Conservation (phyloP, 352 stramenopile genomes). For the Aphanomyces invadans region DNA sequence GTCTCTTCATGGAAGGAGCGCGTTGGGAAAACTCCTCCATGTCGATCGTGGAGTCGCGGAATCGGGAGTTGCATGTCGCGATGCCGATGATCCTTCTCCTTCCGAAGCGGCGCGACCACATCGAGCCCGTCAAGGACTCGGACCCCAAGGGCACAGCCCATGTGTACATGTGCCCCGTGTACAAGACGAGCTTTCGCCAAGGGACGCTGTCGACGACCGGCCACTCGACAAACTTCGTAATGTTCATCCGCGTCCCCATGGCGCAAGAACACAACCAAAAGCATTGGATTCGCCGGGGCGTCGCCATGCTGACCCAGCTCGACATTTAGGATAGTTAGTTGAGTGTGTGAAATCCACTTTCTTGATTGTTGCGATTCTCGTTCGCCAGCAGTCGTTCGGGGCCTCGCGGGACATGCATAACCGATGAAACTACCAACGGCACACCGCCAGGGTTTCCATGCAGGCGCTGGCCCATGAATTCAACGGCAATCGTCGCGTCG, state of each 20-base stretch:
- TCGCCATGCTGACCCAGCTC: slow-evolving; percentile 90
- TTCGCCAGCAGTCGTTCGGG: too few species aligned
- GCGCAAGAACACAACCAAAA: slow-evolving; percentile 79
- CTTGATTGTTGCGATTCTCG: too few species aligned
- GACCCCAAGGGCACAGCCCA: slow-evolving; percentile 84
- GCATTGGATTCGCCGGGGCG: slow-evolving; percentile 91
- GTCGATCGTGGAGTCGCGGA: slow-evolving; percentile 74
- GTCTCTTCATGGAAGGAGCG: slow-evolving; percentile 88
- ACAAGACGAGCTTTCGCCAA: slow-evolving; percentile 88
- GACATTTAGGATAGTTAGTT: slow-evolving; percentile 45
- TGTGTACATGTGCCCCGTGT: slow-evolving; percentile 88
- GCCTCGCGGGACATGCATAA: too few species aligned
- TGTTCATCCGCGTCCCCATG: slow-evolving; percentile 91
- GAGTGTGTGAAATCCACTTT: not conserved
- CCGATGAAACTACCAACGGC: too few species aligned
- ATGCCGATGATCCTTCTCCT: slow-evolving; percentile 84
- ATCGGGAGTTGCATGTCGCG: slow-evolving; percentile 76
- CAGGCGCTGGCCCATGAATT: slow-evolving; percentile 14
- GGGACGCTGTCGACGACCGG: slow-evolving; percentile 90
- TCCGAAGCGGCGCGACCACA: slow-evolving; percentile 69
- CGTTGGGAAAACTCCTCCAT: slow-evolving; percentile 63
- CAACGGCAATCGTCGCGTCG: not conserved
- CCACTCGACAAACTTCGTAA: slow-evolving; percentile 95
- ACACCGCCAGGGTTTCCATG: too few species aligned
- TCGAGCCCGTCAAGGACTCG: slow-evolving; percentile 84